These are phyloP conservation scores for Cicer arietinum DNA, from an alignment of 306 rosid genomes.

Conservation along the genomic window DNA sequence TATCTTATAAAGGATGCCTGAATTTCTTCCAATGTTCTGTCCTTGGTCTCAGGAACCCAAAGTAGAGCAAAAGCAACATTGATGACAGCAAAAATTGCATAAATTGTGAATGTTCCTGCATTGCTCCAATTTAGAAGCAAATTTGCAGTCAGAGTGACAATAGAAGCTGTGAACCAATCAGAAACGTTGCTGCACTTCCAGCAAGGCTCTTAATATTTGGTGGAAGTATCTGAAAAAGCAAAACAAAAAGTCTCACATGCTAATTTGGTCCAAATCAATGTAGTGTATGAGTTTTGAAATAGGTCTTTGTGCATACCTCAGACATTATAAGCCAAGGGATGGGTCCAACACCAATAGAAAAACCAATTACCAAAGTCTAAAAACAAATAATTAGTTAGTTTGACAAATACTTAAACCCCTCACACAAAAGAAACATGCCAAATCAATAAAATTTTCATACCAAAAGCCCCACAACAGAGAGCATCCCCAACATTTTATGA, in stretches of 20 bases:
- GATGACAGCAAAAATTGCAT: slow-evolving; percentile 54
- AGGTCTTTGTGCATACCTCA: slow-evolving; percentile 54
- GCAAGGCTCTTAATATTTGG: slow-evolving; percentile 72
- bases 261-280: too few relatives aligned
- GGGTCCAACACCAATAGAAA: slow-evolving; percentile 73
- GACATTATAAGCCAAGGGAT: slow-evolving; percentile 86
- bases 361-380: slow-evolving; percentile 64
- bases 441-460: slow-evolving; percentile 47
- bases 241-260: too few relatives aligned
- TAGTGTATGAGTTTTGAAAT: neutral
- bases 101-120: slow-evolving; percentile 74
- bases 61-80: slow-evolving; percentile 52
- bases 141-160: slow-evolving; percentile 70
- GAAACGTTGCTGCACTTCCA: slow-evolving; percentile 73
- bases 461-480: slow-evolving; percentile 69
- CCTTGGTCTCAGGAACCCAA: slow-evolving; percentile 86
- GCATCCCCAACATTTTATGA: slow-evolving; percentile 43
- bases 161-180: slow-evolving; percentile 69
- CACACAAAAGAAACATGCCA: neutral
- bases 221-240: slow-evolving; percentile 70
- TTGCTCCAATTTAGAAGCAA: slow-evolving; percentile 68
- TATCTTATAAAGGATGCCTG: slow-evolving; percentile 64
- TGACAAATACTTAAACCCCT: neutral
- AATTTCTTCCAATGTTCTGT: slow-evolving; percentile 74
- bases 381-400: slow-evolving; percentile 10